A percentile compares a stretch with the other conserved stretches of the same genome.
Evolutionary conservation across 257 asterid species (phyloP).

Genomic region (Apocynum venetum): DNA sequence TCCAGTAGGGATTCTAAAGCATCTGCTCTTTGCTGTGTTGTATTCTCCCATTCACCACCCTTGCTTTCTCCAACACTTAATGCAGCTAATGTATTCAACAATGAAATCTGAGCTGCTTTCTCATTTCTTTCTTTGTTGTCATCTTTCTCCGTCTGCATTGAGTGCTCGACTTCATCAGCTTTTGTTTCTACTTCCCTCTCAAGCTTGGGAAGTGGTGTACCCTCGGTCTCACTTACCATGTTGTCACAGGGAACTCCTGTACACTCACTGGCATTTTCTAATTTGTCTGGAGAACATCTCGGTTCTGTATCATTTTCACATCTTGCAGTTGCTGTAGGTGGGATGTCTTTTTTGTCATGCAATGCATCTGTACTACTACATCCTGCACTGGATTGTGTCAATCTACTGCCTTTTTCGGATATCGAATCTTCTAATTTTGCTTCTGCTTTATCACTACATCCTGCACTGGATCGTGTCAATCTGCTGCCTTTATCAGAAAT

Average conservation of each 20-base stretch:
- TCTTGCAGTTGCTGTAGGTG: constrained; percentile 21
- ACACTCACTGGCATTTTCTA: constrained; percentile 17
- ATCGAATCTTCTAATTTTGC: constrained; percentile 22
- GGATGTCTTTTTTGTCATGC: constrained; percentile 27
- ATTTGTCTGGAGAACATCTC: constrained; percentile 20
- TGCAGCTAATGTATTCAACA: constrained; percentile 28
- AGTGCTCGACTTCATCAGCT: constrained; percentile 14
- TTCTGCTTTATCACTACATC: constrained; percentile 11
- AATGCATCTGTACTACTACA: constrained; percentile 23
- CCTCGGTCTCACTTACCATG: constrained; percentile 12
- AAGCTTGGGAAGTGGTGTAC: constrained; percentile 19
- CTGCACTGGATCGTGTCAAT: constrained; percentile 8
- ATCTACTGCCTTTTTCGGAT: constrained; percentile 18
- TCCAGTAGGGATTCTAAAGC: constrained; percentile 94
- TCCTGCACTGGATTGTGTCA: constrained; percentile 16
- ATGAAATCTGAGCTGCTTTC: constrained; percentile 19
- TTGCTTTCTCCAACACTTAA: constrained; percentile 30
- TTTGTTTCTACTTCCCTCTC: constrained; percentile 22
- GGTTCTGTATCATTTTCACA: constrained; percentile 35
- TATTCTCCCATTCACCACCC: constrained; percentile 29
- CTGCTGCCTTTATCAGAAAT: constrained; percentile 18
- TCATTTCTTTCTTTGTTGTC: constrained; percentile 19
- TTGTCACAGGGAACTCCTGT: constrained; percentile 15
- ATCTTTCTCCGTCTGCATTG: constrained; percentile 26
- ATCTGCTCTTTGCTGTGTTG: constrained; percentile 64